Evolutionary conservation across 139 green algal species (phyloP).

Genomic region (Astrephomene gubernaculifera): DNA sequence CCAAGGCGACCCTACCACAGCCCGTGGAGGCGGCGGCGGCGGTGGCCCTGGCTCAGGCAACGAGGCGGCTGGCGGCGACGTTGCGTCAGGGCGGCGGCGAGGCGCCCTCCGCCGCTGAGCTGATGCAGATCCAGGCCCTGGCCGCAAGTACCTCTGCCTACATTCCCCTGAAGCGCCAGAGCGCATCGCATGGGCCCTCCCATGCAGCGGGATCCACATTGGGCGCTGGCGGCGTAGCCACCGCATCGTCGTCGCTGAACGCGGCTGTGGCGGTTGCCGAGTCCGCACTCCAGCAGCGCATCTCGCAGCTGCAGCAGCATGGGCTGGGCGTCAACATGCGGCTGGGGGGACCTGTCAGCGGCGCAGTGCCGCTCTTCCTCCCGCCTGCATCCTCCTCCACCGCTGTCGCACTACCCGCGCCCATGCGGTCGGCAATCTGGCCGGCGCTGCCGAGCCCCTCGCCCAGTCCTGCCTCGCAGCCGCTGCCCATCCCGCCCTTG

Average conservation of each 20-base stretch:
- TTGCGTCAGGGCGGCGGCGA: neutral
- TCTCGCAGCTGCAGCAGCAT: neutral
- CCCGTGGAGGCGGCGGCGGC: neutral
- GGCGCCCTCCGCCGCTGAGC: neutral
- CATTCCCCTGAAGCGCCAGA: no score
- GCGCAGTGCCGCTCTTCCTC: neutral
- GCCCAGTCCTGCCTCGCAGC: neutral
- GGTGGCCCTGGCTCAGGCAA: no score
- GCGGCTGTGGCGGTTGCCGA: neutral
- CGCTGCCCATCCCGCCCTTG: conserved; percentile 8
- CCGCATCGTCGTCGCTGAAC: neutral
- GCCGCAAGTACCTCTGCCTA: neutral
- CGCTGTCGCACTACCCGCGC: no score
- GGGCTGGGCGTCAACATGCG: neutral
- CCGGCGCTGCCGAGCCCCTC: neutral
- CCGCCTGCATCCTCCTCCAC: neutral
- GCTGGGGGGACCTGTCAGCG: neutral
- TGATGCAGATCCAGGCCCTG: neutral
- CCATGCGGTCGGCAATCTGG: no score
- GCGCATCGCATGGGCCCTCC: neutral
- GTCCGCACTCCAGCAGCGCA: neutral
- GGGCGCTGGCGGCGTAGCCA: neutral
- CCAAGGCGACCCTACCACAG: no score
- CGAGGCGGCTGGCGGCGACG: neutral
- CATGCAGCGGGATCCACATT: no score